A percentile compares a stretch with the other conserved stretches of the same genome.
These are phyloP conservation scores for Cercospora janseana DNA, from an alignment of 2,329 filamentous ascomycete species.

Conservation along the genomic window DNA sequence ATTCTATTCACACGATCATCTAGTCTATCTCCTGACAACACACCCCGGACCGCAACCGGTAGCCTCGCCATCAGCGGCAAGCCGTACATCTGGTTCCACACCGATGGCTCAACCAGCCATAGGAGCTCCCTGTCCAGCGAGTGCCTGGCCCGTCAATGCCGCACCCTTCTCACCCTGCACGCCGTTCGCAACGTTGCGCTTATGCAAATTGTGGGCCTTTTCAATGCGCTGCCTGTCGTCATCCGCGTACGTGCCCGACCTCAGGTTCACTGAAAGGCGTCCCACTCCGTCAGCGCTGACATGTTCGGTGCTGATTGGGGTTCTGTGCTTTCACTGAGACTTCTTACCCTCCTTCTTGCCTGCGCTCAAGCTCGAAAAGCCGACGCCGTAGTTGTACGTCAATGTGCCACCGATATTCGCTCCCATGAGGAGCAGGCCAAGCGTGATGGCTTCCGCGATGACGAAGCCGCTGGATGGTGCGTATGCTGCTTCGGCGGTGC, in stretches of 20 bases:
- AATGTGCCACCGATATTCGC: slow-evolving; percentile 47
- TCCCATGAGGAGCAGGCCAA: slow-evolving; percentile 39
- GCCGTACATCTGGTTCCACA: background rate
- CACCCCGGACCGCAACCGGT: no score
- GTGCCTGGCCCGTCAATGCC: slow-evolving; percentile 11
- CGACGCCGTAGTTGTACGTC: slow-evolving; percentile 49
- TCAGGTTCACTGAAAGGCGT: slow-evolving; percentile 17
- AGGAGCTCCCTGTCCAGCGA: slow-evolving; percentile 4
- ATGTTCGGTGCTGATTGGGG: background rate
- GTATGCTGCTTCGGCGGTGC: slow-evolving; percentile 34
- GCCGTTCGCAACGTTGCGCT: slow-evolving; percentile 9
- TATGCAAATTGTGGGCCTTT: slow-evolving; percentile 13
- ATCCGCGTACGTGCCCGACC: slow-evolving; percentile 18
- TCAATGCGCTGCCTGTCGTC: slow-evolving; percentile 17
- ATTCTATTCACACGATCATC: background rate
- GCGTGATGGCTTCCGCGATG: slow-evolving; percentile 39
- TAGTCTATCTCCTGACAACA: no score
- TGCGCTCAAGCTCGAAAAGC: slow-evolving; percentile 37
- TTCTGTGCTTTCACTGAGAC: slow-evolving; percentile 1
- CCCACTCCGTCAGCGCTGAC: slow-evolving; percentile 5
- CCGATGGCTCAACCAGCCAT: slow-evolving; percentile 2
- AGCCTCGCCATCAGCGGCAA: no score
- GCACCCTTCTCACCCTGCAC: slow-evolving; percentile 9
- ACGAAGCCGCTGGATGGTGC: slow-evolving; percentile 41
- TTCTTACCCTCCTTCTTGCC: slow-evolving; percentile 31